Evolutionary conservation across 768 basidiomycete species (phyloP).

Genomic region (Termitomyces sp.): DNA sequence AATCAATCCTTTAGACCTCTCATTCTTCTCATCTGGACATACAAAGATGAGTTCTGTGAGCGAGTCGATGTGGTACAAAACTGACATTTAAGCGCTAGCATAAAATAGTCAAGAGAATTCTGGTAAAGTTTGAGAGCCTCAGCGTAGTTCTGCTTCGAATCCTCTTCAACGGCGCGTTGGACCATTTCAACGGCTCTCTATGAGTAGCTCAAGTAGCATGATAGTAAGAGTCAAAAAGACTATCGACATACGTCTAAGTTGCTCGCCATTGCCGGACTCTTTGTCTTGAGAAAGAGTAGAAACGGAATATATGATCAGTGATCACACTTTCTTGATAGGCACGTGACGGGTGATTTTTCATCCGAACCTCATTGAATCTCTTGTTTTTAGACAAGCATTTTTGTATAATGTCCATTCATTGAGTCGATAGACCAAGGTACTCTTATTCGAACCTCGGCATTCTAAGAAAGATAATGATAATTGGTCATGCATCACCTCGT

Average conservation of each 20-base stretch:
- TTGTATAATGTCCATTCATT: background rate
- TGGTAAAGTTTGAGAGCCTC: slow-evolving; percentile 94
- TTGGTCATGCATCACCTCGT: background rate
- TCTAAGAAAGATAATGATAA: background rate
- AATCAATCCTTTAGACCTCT: slow-evolving; percentile 83
- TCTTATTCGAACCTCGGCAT: background rate
- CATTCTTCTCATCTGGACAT: slow-evolving; percentile 82
- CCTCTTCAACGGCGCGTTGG: slow-evolving; percentile 88
- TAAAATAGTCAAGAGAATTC: slow-evolving; percentile 96
- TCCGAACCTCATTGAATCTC: too few species aligned
- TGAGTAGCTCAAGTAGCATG: background rate
- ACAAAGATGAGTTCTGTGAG: slow-evolving; percentile 1
- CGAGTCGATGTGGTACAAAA: slow-evolving; percentile 2
- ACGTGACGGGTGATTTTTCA: background rate
- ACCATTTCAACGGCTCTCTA: slow-evolving; percentile 82
- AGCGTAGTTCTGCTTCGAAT: slow-evolving; percentile 86
- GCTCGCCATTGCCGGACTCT: slow-evolving; percentile 28
- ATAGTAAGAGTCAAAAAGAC: background rate
- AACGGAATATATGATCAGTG: background rate
- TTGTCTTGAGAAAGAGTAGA: background rate
- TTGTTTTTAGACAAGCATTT: background rate
- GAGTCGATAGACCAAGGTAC: background rate
- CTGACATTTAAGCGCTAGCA: slow-evolving; percentile 92
- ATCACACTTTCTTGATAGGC: background rate
- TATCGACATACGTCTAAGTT: slow-evolving; percentile 40